Evolutionary conservation across 2,329 filamentous ascomycete genomes (phyloP).

Genomic region (Diaporthe citri): DNA sequence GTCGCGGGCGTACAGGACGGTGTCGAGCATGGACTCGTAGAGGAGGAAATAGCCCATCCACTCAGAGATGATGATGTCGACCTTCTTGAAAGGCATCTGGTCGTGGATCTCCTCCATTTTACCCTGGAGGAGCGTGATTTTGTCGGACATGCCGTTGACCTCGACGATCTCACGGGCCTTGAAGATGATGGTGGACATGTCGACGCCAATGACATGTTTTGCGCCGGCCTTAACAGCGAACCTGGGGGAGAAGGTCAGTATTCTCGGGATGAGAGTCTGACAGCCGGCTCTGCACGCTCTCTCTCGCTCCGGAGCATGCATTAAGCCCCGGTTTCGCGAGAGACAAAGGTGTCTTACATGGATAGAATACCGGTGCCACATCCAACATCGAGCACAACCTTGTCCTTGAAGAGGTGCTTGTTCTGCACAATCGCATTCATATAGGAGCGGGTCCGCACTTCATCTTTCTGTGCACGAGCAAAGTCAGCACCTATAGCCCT

Average conservation of each 20-base stretch:
- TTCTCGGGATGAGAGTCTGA: not conserved
- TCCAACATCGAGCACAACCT: conserved; percentile 93
- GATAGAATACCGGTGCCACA: conserved; percentile 98
- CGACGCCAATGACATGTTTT: conserved; percentile 98
- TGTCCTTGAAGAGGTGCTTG: conserved; percentile 87
- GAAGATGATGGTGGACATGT: conserved; percentile 99
- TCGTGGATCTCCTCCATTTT: conserved; percentile 98
- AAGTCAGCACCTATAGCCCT: conserved; percentile 43
- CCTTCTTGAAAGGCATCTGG: conserved; percentile 86
- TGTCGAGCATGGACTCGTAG: conserved; percentile 99
- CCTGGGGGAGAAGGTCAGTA: conserved; percentile 64
- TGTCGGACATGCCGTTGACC: conserved; percentile 90
- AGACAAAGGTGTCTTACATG: conserved; percentile 75
- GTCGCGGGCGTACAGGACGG: conserved; percentile 95
- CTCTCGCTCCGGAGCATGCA: not conserved
- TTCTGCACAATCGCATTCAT: conserved; percentile 98
- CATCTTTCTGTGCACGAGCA: conserved; percentile 81
- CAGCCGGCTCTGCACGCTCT: not conserved
- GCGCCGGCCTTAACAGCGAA: conserved; percentile 96
- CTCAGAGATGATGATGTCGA: conserved; percentile 99
- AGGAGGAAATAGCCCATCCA: conserved; percentile 99
- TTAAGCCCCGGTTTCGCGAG: not conserved
- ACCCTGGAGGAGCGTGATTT: conserved; percentile 97
- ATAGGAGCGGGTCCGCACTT: conserved; percentile 96
- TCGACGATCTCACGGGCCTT: conserved; percentile 97